Base-by-base conservation (phyloP, 371 early-diverging fungal species). In the Encephalitozoon intestinalis region DNA sequence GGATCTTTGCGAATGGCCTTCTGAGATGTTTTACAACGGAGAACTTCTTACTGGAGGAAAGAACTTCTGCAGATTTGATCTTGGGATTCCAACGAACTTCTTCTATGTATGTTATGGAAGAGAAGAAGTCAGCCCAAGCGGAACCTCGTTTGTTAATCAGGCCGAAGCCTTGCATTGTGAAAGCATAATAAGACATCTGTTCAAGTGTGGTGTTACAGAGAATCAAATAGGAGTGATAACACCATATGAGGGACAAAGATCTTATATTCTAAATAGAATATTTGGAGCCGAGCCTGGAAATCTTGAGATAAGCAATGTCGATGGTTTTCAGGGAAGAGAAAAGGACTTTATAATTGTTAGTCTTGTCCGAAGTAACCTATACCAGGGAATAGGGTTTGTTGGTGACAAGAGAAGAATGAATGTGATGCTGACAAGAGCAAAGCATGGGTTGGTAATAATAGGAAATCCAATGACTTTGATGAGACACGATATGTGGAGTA, bases 301-400 rank as follows among this genome's bases (percentile, higher is more conserved):
- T 49, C 92, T 95, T 37, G 96, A 96, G 82, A 92, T 95, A 0
- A 92, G 93, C 21, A 92, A 92, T 83, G 97, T 97, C n/a, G 98
- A 97, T 81, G 95, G 95, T 5, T 97, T 97, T 89, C 98, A 97
- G 79, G 98, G 98, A 26, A 90, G 96, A 83, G 98, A 97, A 84
- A 96, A 95, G 85, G 97, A 96, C 81, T 95, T 93, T 80, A 96
- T 97, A 76, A 94, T 97, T 79, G 87, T 97, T 66, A 90, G 92
- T 77, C 92, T 95, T 82, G 98, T 97, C 18, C 88, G 98, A 52
- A 91, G 92, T 75, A 95, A 97, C 85, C 92, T 93, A 75, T 69
- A 43, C 34, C 93, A 92, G 77, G 95, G 94, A 15, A 94, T 96
- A 79, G 98, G 98, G 39, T 97, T 97, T 87, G 87, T 96, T 83